Evolutionary conservation across 306 rosid species (phyloP), one percentile per base, ranked within the genome.

Genomic region (Gastrolobium bilobum): DNA sequence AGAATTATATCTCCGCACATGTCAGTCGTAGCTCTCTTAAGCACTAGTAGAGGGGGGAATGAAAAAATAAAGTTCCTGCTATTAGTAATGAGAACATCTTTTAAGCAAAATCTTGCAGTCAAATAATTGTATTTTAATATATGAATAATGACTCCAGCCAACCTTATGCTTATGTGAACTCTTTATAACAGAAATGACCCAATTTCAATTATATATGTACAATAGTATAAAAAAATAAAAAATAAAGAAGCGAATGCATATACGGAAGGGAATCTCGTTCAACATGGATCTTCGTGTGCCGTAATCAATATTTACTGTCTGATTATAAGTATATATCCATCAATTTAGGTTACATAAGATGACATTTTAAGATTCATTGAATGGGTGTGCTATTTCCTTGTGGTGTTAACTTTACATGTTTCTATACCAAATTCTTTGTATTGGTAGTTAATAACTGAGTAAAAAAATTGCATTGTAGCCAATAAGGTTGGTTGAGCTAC

Each of bases 1-100:
- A 56, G 68, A 78, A 86, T 86, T 65, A 86, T 82, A 72, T 79
- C 69, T 75, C 71, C 50, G 64, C 84, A 82, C 82, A 86, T 86
- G 87, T 69, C 76, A 70, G 60, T 62, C 46, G 51, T 34, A 75
- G 4, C 73, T 40, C 73, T 39, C 58, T 26, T 51, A 34, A 42
- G 44, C 7, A 64, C 6, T 11, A 48, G 26, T 39, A n/a, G 52
- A 70, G 3, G 10, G 7, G 40, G n/a, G 14, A 70, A 39, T 71
- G 71, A 13, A 30, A 56, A 78, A 79, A 35, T 64, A 42, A 63
- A 31, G 50, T 57, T 2, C 42, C 13, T 3, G 75, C 87, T 71
- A 73, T 54, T 30, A 43, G 47, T 53, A 26, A 65, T 33, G 0
- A 58, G 35, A 68, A 13, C 14, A 79, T 68, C 13, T 13, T 77